Base-by-base conservation (phyloP, 306 rosid genomes). In the Clitoria ternatea region DNA sequence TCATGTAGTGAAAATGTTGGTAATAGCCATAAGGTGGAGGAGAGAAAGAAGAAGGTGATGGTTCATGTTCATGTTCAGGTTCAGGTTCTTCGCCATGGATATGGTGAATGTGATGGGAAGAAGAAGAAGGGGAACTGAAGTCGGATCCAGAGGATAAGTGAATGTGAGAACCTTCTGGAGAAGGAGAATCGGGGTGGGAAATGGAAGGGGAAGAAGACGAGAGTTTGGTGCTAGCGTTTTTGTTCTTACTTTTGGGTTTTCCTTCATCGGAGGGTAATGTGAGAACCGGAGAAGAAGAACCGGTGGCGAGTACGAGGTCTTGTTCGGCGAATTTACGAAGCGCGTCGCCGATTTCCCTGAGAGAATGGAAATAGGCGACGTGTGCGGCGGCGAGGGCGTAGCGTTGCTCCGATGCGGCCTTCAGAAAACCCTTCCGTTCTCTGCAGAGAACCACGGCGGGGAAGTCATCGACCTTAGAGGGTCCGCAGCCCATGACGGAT, bases 381-480 rank as follows among this genome's bases (percentile, higher is more conserved):
- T 95, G 99, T 29, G 99, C 95, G 1, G 92, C 96, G 61, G 99
- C 97, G 7, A 95, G 88, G 17, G 96, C 92, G 66, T 87, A 95
- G 30, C 99, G 91, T 23, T 85, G 85, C 1, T 92, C 82, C 54
- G 96, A 81, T 30, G 97, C 99, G 61, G 92, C 81, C 81, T 81
- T 91, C 30, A 95, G 77, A 4, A 81, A 80, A 11, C 82, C 84
- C 79, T 77, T 89, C 7, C 99, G 66, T 64, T 95, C 87, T 67
- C 91, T 77, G 69, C 99, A 95, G 1, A 86, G 96, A 9, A 57
- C 88, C 20, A 95, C 96, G 74, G 92, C 77, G 26, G 93, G 97
- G 78, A 80, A 85, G 79, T 95, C 92, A 40, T 95, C 96, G 18
- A 79, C 82, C 79, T 95, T 91, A 77, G 99, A 95, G 70, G 70